These are phyloP conservation scores for Trichothecium roseum DNA, from an alignment of 2,329 filamentous ascomycete genomes.

Conservation along the genomic window DNA sequence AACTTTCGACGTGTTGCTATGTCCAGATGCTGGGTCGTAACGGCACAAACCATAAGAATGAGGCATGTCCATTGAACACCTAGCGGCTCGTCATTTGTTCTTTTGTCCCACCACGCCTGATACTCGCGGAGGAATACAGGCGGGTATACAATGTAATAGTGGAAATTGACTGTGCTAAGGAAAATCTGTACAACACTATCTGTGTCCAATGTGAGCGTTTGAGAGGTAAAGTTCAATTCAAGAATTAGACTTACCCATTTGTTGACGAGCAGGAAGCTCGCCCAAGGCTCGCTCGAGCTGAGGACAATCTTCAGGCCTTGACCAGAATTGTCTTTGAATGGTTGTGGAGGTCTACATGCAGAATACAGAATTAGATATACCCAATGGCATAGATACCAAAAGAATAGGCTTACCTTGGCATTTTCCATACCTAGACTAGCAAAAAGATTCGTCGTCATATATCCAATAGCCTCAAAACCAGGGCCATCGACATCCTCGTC, in stretches of 20 bases:
- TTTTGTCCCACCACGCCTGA: conserved; percentile 18
- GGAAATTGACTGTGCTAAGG: conserved; percentile 18
- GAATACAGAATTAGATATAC: too few species aligned
- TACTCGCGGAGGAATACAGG: conserved; percentile 17
- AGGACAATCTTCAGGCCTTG: conserved; percentile 3
- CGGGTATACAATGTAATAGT: conserved; percentile 22
- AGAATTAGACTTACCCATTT: conserved; percentile 13
- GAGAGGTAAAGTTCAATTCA: background rate
- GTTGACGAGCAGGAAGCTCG: conserved; percentile 12
- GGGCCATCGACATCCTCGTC: conserved; percentile 1
- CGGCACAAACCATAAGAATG: conserved; percentile 17
- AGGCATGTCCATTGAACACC: conserved; percentile 18
- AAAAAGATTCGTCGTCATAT: conserved; percentile 4
- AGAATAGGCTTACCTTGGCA: background rate
- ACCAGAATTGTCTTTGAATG: conserved; percentile 2
- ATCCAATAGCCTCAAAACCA: conserved; percentile 4
- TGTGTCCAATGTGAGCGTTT: conserved; percentile 3
- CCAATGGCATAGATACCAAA: too few species aligned
- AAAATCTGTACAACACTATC: conserved; percentile 18
- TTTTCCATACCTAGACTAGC: conserved; percentile 1
- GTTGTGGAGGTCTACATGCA: background rate
- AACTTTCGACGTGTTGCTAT: conserved; percentile 10
- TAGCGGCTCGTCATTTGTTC: conserved; percentile 9
- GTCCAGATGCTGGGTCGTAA: conserved; percentile 17
- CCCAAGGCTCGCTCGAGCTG: conserved; percentile 13